Evolutionary conservation across 306 rosid genomes (phyloP).

Genomic region (Lupinus albus): DNA sequence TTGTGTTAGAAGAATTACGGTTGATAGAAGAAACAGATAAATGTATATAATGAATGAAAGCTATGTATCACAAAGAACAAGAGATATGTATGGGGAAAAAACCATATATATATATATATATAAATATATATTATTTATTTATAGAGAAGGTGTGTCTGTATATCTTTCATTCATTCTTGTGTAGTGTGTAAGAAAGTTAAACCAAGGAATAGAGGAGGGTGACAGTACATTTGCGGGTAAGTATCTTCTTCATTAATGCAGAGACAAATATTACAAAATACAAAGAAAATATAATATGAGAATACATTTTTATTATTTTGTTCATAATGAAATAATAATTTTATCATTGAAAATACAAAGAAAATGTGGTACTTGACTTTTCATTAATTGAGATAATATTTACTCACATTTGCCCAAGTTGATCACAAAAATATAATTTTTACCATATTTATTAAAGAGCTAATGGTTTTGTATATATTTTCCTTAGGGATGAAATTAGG

Average conservation of each 20-base stretch:
- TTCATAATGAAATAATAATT: too few relatives aligned
- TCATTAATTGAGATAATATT: too few relatives aligned
- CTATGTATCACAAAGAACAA: slow-evolving; percentile 48
- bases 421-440: not conserved
- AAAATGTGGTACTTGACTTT: too few relatives aligned
- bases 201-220: slow-evolving; percentile 51
- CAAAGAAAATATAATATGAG: too few relatives aligned
- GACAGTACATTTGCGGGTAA: slow-evolving; percentile 49
- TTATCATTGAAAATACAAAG: too few relatives aligned
- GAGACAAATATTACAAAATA: too few relatives aligned
- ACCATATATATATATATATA: too few relatives aligned
- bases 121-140: too few relatives aligned
- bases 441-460: not conserved
- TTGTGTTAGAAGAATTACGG: slow-evolving; percentile 51
- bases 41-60: slow-evolving; percentile 51
- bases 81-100: slow-evolving; percentile 49
- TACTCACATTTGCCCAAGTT: slow-evolving; percentile 40
- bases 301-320: slow-evolving; percentile 35
- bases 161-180: slow-evolving; percentile 48
- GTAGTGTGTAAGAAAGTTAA: slow-evolving; percentile 48
- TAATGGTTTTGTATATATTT: too few relatives aligned
- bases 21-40: slow-evolving; percentile 56
- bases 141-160: slow-evolving; percentile 41
- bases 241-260: too few relatives aligned
- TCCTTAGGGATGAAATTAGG: too few relatives aligned